Evolutionary conservation across 2,329 filamentous ascomycete genomes (phyloP).

Genomic region (Scytalidium sp.): DNA sequence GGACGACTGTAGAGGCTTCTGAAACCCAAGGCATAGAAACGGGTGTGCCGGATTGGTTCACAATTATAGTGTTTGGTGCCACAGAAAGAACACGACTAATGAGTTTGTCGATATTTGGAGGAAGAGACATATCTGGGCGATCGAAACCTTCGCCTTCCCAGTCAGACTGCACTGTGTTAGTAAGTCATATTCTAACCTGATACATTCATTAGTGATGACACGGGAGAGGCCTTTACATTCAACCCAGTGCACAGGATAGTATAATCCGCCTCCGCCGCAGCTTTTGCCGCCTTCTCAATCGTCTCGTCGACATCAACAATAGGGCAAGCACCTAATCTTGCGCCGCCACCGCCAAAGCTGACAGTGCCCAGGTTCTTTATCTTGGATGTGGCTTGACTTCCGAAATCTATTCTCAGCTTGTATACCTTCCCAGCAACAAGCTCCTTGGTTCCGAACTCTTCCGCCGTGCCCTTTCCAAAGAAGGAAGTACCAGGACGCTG

Average conservation of each 20-base stretch:
- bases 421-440: slow-evolving; percentile 28
- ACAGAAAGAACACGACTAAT: slow-evolving; percentile 51
- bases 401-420: slow-evolving; percentile 39
- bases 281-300: slow-evolving; percentile 61
- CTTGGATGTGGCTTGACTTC: slow-evolving; percentile 54
- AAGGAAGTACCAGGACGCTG: slow-evolving; percentile 35
- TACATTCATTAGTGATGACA: slow-evolving; percentile 9
- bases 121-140: slow-evolving; percentile 20
- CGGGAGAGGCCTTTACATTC: slow-evolving; percentile 42
- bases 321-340: slow-evolving; percentile 59
- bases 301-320: slow-evolving; percentile 55
- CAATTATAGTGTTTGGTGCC: slow-evolving; percentile 56
- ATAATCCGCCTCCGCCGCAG: slow-evolving; percentile 68
- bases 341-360: slow-evolving; percentile 55
- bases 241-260: slow-evolving; percentile 75
- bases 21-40: slow-evolving; percentile 51
- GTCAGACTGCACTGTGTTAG: slow-evolving; percentile 49
- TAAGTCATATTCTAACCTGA: slow-evolving; percentile 46
- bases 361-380: slow-evolving; percentile 44
- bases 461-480: slow-evolving; percentile 32
- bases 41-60: slow-evolving; percentile 61
- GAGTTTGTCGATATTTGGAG: slow-evolving; percentile 22
- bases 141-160: slow-evolving; percentile 33
- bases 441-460: slow-evolving; percentile 23
- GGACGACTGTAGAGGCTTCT: slow-evolving; percentile 32